Evolutionary conservation across 805 yeast genomes (phyloP).

Genomic region (Ogataea populi-albae): DNA sequence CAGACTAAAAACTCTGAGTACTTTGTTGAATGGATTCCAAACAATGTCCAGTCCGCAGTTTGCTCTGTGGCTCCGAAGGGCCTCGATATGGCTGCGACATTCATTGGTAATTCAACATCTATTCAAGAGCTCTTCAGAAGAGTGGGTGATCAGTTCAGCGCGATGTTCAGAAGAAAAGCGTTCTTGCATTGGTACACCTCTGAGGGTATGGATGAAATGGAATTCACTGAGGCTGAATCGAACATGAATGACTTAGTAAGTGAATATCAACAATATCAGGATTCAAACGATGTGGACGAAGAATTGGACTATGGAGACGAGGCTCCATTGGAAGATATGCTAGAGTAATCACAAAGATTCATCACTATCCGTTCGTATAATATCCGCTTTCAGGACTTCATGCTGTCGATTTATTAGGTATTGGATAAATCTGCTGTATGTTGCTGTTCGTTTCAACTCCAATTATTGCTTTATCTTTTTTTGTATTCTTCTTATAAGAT

Average conservation of each 20-base stretch:
- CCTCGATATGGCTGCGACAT: constrained; percentile 86
- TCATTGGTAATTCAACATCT: constrained; percentile 89
- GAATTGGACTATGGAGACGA: constrained; percentile 69
- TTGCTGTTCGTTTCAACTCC: too few species aligned
- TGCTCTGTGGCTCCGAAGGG: constrained; percentile 88
- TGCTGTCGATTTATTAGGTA: too few species aligned
- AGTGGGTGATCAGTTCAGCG: constrained; percentile 84
- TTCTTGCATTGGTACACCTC: constrained; percentile 95
- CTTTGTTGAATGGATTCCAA: constrained; percentile 96
- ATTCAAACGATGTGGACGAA: constrained; percentile 72
- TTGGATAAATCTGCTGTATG: too few species aligned
- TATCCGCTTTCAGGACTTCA: too few species aligned
- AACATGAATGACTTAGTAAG: constrained; percentile 85
- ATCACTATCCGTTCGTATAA: too few species aligned
- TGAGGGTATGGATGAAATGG: constrained; percentile 96
- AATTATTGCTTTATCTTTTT: too few species aligned
- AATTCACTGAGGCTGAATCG: constrained; percentile 90
- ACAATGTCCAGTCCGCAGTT: constrained; percentile 90
- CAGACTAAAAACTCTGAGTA: constrained; percentile 78
- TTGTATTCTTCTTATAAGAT: too few species aligned
- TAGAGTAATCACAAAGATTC: too few species aligned
- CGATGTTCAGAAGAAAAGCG: constrained; percentile 92
- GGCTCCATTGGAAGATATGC: constrained; percentile 53
- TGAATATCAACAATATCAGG: constrained; percentile 93
- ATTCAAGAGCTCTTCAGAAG: constrained; percentile 89